Conservation (phyloP, 2,329 filamentous ascomycete genomes). For the Berkeleyomyces rouxiae region DNA sequence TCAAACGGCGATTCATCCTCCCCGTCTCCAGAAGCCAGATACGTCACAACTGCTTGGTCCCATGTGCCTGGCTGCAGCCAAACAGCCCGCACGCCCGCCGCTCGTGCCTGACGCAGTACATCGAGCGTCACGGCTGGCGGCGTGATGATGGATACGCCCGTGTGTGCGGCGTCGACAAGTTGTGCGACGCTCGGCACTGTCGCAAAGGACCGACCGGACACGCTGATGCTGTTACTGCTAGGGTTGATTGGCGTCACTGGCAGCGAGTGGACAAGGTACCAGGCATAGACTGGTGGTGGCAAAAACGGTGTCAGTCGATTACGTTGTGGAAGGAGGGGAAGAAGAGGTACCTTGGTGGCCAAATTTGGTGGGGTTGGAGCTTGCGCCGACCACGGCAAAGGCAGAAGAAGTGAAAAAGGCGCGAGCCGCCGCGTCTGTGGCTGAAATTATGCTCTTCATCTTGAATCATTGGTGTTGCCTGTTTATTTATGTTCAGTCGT, state of each 20-base stretch:
- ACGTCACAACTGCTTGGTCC: slow-evolving; percentile 56
- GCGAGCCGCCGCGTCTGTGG: slow-evolving; percentile 51
- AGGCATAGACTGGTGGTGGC: slow-evolving; percentile 53
- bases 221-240: slow-evolving; percentile 43
- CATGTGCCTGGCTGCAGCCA: slow-evolving; percentile 89
- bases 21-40: slow-evolving; percentile 38
- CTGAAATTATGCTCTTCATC: slow-evolving; percentile 3
- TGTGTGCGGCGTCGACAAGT: slow-evolving; percentile 50
- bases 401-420: slow-evolving; percentile 64
- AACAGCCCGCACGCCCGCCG: slow-evolving; percentile 54
- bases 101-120: slow-evolving; percentile 61
- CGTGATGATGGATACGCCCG: slow-evolving; percentile 73
- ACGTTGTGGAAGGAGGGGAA: not conserved
- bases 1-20: slow-evolving; percentile 33
- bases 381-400: slow-evolving; percentile 84
- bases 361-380: slow-evolving; percentile 68
- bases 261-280: slow-evolving; percentile 67
- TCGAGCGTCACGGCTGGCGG: slow-evolving; percentile 60
- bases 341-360: slow-evolving; percentile 61
- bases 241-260: slow-evolving; percentile 78
- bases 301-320: not conserved
- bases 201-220: slow-evolving; percentile 32
- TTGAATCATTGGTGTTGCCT: not conserved
- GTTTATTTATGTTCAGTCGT: too few relatives aligned
- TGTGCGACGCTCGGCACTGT: slow-evolving; percentile 49